Base-by-base conservation (phyloP, 345 rosid species). In the Sisymbrium irio region DNA sequence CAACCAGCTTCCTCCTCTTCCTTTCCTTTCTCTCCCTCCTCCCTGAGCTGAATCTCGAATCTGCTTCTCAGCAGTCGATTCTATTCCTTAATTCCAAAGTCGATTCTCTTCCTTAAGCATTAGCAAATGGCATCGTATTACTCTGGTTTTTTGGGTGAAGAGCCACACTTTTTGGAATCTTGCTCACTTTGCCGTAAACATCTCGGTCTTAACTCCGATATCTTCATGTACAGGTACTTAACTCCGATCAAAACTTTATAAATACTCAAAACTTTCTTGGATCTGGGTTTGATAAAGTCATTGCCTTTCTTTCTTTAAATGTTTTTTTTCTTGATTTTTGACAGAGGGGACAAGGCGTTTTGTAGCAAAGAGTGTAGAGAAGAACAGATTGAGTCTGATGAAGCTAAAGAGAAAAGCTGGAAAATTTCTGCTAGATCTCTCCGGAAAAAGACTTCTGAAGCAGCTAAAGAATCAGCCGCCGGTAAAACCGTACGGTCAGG, bases 201-300 rank as follows among this genome's bases (percentile, higher is more conserved):
- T 0, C 89, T 94, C 4, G 91, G 86, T 9, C 76, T 37, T 11
- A 83, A 94, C 82, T 68, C 93, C 4, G 93, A 94, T 42, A 94
- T 94, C 77, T 94, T 85, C 89, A 94, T 94, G 98, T 94, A 94
- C 89, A 88, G 96, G 98, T 89, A n/a, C 30, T 74, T 4, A 22
- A 22, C n/a, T 22, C 25, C 25, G 3, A 22, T 22, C 25, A n/a
- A n/a, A n/a, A n/a, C n/a, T n/a, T n/a, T n/a, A n/a, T n/a, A n/a
- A n/a, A n/a, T n/a, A n/a, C n/a, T n/a, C n/a, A n/a, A n/a, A n/a
- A n/a, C n/a, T n/a, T n/a, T n/a, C n/a, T n/a, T n/a, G 25, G 25
- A 22, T 22, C 25, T 22, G 25, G 25, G 3, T 22, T 22, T 22
- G 25, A 22, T 22, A 22, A 22, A 22, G 25, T 22, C 25, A 22